Evolutionary conservation across 768 basidiomycete genomes (phyloP).

Genomic region (Lepiota subincarnata): DNA sequence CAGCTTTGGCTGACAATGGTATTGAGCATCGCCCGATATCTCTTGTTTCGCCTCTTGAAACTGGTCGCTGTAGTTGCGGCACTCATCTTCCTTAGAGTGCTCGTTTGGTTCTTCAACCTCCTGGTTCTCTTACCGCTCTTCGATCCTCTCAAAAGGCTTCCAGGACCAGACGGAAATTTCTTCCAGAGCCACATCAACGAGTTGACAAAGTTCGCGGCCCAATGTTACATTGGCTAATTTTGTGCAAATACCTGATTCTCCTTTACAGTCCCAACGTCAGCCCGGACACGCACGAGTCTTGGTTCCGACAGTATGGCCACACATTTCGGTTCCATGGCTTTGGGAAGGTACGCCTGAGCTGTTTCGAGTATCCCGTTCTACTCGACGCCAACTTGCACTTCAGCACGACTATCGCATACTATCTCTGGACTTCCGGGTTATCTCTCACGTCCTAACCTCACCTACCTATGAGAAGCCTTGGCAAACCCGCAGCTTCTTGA

Average conservation of each 20-base stretch:
- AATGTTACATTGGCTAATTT: conserved; percentile 17
- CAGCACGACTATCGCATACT: conserved; percentile 54
- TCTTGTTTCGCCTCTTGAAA: conserved; percentile 18
- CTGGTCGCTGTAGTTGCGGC: conserved; percentile 23
- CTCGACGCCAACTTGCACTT: background rate
- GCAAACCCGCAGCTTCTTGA: conserved; percentile 48
- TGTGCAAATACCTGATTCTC: background rate
- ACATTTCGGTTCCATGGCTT: conserved; percentile 54
- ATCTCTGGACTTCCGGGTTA: conserved; percentile 46
- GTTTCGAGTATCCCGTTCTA: background rate
- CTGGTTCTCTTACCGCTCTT: conserved; percentile 38
- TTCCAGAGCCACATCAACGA: conserved; percentile 42
- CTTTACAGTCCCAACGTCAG: conserved; percentile 39
- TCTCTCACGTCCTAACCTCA: conserved; percentile 46
- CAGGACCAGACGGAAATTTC: conserved; percentile 40
- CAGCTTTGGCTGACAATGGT: too few species aligned
- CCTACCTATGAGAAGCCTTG: conserved; percentile 51
- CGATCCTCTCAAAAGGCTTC: conserved; percentile 45
- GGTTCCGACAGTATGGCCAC: conserved; percentile 42
- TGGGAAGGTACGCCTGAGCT: conserved; percentile 35
- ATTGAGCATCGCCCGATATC: background rate
- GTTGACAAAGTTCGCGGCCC: conserved; percentile 35
- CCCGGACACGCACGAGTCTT: conserved; percentile 36
- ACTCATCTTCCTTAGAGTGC: conserved; percentile 30
- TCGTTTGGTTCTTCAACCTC: conserved; percentile 39